Percentiles rank a stretch among this genome's conserved stretches.
Evolutionary conservation across 257 asterid genomes (phyloP).

Genomic region (Knoxia roxburghii): DNA sequence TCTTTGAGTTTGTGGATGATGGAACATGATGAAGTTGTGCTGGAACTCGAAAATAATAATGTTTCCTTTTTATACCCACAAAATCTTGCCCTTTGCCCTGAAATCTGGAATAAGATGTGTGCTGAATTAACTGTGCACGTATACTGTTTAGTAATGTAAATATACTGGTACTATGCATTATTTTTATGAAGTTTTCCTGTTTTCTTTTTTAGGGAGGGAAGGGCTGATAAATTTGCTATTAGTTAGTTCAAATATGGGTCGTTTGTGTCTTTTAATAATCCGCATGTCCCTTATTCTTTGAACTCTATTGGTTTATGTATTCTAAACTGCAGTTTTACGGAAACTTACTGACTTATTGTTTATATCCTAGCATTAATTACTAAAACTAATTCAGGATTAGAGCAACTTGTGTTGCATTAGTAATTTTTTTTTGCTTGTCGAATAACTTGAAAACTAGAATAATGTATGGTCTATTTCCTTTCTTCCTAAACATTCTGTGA

Average conservation of each 20-base stretch:
- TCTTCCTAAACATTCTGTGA: conserved; percentile 1
- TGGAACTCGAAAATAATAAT: neutral
- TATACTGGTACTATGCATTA: neutral
- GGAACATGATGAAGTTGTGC: neutral
- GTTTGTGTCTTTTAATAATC: neutral
- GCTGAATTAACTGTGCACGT: neutral
- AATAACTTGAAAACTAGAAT: neutral
- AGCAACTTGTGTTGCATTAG: neutral
- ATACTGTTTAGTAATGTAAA: neutral
- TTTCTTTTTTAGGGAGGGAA: neutral
- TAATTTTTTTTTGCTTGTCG: neutral
- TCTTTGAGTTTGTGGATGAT: neutral
- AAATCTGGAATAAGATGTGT: neutral
- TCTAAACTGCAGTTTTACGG: neutral
- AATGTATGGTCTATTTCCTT: too few species aligned
- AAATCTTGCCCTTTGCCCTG: neutral
- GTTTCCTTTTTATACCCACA: neutral
- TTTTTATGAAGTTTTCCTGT: neutral
- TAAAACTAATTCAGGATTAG: neutral
- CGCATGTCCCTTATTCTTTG: neutral
- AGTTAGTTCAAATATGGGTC: neutral
- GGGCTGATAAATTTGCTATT: neutral
- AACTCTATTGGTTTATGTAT: neutral
- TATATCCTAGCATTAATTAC: neutral
- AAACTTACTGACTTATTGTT: neutral